Base-by-base conservation (phyloP, 306 rosid species). In the Erythrophleum fordii region DNA sequence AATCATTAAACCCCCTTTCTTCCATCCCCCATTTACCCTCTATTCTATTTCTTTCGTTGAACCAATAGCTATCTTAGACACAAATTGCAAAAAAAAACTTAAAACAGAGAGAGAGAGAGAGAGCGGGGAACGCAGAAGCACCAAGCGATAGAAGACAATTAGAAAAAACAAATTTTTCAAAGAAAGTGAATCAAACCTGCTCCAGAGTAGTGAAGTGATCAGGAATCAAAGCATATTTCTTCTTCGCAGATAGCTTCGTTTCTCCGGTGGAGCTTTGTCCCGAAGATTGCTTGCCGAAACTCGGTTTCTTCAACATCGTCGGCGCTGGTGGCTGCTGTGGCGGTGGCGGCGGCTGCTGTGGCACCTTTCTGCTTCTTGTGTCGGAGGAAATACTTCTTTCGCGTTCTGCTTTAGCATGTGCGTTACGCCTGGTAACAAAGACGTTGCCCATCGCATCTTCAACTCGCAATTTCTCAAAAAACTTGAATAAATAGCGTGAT, bases 141-240 rank as follows among this genome's bases (percentile, higher is more conserved):
- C 28, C 60, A 20, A 55, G 11, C 2, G 61, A 5, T 11, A 11
- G 11, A 56, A 1, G 42, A 61, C 66, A 26, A 12, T 5, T 16
- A 59, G 37, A 59, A 42, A 28, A 42, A 76, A 4, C n/a, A 41
- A 58, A 26, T 0, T 41, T 16, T 6, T 74, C 10, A 25, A 29
- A 39, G 26, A 37, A 22, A 66, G 46, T 5, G 78, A 29, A 59
- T 48, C 55, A 58, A 11, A 94, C 97, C 92, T 94, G 89, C 20
- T 90, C 86, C 20, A 94, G 84, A 18, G 94, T 76, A 18, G 87
- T 67, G 89, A 88, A 94, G 66, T 73, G 80, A 76, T 94, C 97
- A 2, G 79, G 84, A 44, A 94, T 94, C 6, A 77, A 75, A 68
- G 78, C 89, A 77, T 88, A 94, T 49, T 87, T 87, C 85, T 90